A percentile compares a stretch with the other conserved stretches of the same genome.
Evolutionary conservation across 2,329 filamentous ascomycete genomes (phyloP).

Genomic region (Dactylellina drechsleri): DNA sequence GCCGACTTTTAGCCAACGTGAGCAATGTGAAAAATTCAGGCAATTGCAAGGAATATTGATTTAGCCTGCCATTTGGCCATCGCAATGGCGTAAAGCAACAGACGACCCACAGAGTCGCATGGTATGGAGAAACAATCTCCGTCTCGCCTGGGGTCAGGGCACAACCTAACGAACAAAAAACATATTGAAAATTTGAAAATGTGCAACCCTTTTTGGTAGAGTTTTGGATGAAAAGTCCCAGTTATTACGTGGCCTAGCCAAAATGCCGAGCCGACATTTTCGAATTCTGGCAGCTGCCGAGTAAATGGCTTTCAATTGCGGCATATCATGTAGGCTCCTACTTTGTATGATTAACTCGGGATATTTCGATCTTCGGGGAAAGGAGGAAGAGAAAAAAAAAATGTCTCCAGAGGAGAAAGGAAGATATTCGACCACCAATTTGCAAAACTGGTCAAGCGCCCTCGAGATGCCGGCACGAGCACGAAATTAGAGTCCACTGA

Average conservation of each 20-base stretch:
- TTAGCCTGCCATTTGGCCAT: constrained; percentile 41
- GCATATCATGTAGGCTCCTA: background rate
- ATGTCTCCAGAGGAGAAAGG: constrained; percentile 11
- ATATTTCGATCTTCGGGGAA: no score
- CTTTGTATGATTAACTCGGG: no score
- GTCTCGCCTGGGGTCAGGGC: constrained; percentile 24
- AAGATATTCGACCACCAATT: constrained; percentile 14
- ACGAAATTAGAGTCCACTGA: background rate
- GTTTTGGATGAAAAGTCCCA: background rate
- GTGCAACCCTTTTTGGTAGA: no score
- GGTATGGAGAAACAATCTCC: constrained; percentile 51
- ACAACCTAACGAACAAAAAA: constrained; percentile 20
- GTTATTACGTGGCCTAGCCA: constrained; percentile 35
- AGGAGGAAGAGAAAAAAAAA: background rate
- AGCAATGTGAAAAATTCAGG: constrained; percentile 3
- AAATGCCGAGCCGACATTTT: background rate
- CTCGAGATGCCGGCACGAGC: constrained; percentile 1
- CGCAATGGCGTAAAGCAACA: constrained; percentile 2
- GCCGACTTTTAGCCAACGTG: background rate
- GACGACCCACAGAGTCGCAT: constrained; percentile 23
- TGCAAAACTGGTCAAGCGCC: constrained; percentile 6
- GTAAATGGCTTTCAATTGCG: background rate
- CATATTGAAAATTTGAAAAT: background rate
- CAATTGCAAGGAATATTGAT: constrained; percentile 12
- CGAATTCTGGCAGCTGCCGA: background rate